Conservation (phyloP, 106 monocot species). For the Platanthera zijinensis region DNA sequence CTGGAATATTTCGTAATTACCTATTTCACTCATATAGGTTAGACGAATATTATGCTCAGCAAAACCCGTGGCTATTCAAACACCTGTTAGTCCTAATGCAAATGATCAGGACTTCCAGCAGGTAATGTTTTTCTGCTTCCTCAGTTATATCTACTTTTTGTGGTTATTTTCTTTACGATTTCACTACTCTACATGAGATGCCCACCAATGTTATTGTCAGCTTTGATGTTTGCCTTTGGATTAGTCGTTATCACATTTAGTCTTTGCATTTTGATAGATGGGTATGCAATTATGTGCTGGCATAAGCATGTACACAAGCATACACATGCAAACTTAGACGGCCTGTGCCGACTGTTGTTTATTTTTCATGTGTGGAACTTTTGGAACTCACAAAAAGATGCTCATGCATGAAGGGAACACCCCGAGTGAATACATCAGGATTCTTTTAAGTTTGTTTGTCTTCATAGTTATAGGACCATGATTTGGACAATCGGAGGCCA, state of each 20-base stretch:
- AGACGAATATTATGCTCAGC: constrained; percentile 87
- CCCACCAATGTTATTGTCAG: not conserved
- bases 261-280: not conserved
- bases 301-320: not conserved
- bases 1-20: not conserved
- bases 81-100: constrained; percentile 63
- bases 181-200: not conserved
- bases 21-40: constrained; percentile 36
- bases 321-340: not conserved
- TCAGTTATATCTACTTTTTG: not conserved
- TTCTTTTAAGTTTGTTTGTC: no score
- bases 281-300: not conserved
- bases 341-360: not conserved
- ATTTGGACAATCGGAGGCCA: no score
- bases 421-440: no score
- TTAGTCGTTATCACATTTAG: not conserved
- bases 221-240: not conserved
- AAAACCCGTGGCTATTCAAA: constrained; percentile 67
- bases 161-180: not conserved
- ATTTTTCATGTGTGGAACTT: not conserved
- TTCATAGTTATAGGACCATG: no score
- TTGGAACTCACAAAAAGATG: not conserved
- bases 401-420: not conserved
- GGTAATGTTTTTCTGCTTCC: constrained; percentile 26
- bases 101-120: constrained; percentile 95